Evolutionary conservation across 1,284 basidiomycete species (phyloP), one percentile per base, ranked within the genome.

Genomic region (Moesziomyces globuligerus): DNA sequence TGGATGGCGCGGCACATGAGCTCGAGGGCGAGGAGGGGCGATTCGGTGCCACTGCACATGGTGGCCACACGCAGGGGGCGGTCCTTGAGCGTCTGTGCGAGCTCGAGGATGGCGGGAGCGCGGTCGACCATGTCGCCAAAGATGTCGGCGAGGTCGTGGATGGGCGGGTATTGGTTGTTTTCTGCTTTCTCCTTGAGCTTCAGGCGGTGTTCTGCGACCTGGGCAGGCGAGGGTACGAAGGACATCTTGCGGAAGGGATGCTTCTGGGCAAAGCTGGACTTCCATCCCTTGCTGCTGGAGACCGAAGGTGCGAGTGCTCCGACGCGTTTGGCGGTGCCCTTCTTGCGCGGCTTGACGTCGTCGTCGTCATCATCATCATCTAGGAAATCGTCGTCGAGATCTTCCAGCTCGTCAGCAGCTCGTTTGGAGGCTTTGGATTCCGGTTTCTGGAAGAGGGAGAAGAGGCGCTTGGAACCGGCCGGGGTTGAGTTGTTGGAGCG

Each of bases 21-120:
- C 39, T 91, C 90, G 36, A 97, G 86, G 9, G 94, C 94, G 18
- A 97, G 88, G 15, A 97, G 86, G 28, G 94, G 94, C 1, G 93
- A 94, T 79, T 97, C 94, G 3, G 94, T 97, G 20, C 94, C 94
- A 47, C 93, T 95, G 54, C 94, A 97, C 94, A 97, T 97, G 11
- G 94, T 97, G 1, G 94, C 94, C 39, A 97, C 88, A 75, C 94
- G 91, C 77, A 97, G 85, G 71, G 91, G 92, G 55, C 93, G 88
- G 3, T 92, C 92, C 65, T 87, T 84, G 48, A 96, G 85, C 36
- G 87, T 88, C 75, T 90, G 85, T 13, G 89, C 90, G 20, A 78
- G 75, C 20, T 65, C 53, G 24, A 67, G 53, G 36, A 75, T 54
- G 41, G 51, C 72, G 10, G 90, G 88, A n/a, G 89, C 86, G 65